Percentiles rank a stretch among this genome's conserved stretches.
phyloP scores from a whole-genome alignment of 2,329 filamentous ascomycete genomes.

The Neopestalotiopsis sp. region DNA sequence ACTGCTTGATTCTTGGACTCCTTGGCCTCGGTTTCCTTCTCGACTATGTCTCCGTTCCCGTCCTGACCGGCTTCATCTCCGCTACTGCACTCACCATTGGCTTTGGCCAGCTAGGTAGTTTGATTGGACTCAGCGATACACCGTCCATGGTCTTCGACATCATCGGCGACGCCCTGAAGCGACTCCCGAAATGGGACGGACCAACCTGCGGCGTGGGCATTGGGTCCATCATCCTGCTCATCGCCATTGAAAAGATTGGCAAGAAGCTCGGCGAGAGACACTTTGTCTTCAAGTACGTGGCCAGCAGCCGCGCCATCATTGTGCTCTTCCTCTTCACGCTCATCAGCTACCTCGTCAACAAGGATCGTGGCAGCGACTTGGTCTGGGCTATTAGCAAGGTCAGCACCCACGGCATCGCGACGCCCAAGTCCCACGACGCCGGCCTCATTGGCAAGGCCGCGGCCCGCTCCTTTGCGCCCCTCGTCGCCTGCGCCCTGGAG shows the following conservation, averaged over 20 bases:
- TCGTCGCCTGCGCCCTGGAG: constrained; percentile 65
- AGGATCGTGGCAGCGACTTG: constrained; percentile 48
- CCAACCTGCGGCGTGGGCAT: constrained; percentile 65
- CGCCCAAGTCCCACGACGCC: constrained; percentile 51
- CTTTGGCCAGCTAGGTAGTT: constrained; percentile 66
- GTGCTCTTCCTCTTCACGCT: constrained; percentile 66
- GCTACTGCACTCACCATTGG: constrained; percentile 70
- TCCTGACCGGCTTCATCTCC: constrained; percentile 69
- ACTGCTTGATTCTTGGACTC: constrained; percentile 62
- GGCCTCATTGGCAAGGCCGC: constrained; percentile 58
- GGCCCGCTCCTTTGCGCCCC: constrained; percentile 60
- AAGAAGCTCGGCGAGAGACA: constrained; percentile 63
- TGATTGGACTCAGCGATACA: constrained; percentile 61
- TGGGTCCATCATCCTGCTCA: constrained; percentile 59
- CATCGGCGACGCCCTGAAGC: constrained; percentile 62
- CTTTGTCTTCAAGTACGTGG: constrained; percentile 61
- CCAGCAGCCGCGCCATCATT: constrained; percentile 65
- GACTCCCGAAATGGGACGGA: constrained; percentile 61
- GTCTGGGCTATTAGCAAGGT: constrained; percentile 66
- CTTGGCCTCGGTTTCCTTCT: constrained; percentile 69
- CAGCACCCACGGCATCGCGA: constrained; percentile 56
- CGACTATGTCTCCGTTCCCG: constrained; percentile 69
- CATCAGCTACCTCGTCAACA: constrained; percentile 68
- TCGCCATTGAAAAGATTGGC: constrained; percentile 61
- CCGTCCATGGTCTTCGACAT: constrained; percentile 57